phyloP scores from a whole-genome alignment of 2,329 filamentous ascomycete species.

The Fusarium odoratissimum region DNA sequence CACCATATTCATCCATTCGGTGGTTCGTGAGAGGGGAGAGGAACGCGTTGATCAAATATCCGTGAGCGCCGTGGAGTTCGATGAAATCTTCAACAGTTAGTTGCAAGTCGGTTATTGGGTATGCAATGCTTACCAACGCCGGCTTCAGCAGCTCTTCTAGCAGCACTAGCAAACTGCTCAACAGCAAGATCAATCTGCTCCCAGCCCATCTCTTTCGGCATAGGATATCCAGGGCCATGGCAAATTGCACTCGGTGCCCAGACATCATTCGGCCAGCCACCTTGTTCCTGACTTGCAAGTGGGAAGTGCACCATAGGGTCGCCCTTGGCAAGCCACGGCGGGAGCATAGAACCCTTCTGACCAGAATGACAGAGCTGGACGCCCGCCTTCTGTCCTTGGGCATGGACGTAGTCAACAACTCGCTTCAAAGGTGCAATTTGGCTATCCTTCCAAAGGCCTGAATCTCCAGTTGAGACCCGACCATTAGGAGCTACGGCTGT shows the following conservation, averaged over 20 bases:
- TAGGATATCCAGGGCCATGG: background rate
- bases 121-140: background rate
- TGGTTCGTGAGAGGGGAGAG: background rate
- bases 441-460: background rate
- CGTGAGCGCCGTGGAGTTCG: conserved; percentile 1
- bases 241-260: background rate
- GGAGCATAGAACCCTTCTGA: background rate
- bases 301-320: background rate
- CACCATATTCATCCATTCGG: conserved; percentile 73
- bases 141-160: background rate
- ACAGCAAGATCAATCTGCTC: background rate
- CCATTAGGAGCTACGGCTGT: background rate
- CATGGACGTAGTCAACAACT: background rate
- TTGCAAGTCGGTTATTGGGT: accelerated
- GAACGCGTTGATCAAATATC: background rate
- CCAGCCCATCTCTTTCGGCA: background rate
- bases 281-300: background rate
- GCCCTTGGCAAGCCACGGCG: background rate
- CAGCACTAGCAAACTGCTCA: background rate
- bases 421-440: background rate
- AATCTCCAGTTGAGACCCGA: background rate
- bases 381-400: background rate
- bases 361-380: background rate
- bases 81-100: background rate
- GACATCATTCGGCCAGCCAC: background rate